Base-by-base conservation (phyloP, 2,329 filamentous ascomycete species). In the Hymenotorrendiella dingleyae region DNA sequence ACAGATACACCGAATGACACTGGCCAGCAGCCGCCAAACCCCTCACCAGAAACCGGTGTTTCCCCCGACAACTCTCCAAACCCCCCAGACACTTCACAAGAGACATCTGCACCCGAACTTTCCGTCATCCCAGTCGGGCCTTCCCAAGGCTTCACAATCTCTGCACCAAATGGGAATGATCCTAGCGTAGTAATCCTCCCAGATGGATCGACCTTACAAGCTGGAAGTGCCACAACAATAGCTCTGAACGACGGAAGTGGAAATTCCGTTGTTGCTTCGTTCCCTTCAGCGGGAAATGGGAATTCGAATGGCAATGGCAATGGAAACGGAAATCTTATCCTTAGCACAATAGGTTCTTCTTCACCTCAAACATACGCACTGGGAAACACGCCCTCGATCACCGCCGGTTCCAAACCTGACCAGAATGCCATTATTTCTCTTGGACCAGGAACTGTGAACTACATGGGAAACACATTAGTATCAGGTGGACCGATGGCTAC, bases 141-240 rank as follows among this genome's bases (percentile, higher is more conserved):
- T 12, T 7, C 33, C 17, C n/a, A 42, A 22, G 23, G 20, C 6
- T 41, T 21, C 32, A 35, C 43, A 81, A 45, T 70, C 93, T 88
- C 89, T 42, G 97, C 77, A 0, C n/a, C n/a, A n/a, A n/a, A n/a
- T n/a, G n/a, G n/a, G n/a, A n/a, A n/a, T n/a, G n/a, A n/a, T n/a
- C n/a, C n/a, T n/a, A n/a, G n/a, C n/a, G 22, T 16, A 14, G 91
- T 97, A 0, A 91, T 96, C 10, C 91, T 38, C 5, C 23, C 23
- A 6, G 23, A 14, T 10, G 36, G 36, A 10, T 38, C 36, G 14
- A 27, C 29, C 4, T 22, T 41, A 11, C 20, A 26, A 20, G 4
- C 21, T 11, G 38, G 22, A n/a, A 22, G 16, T 27, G 11, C 21
- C 10, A 26, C 38, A 8, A 34, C 28, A 26, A 16, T 41, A 12